These are phyloP conservation scores for Takashimella koratensis DNA, from an alignment of 1,284 basidiomycete species.

Conservation along the genomic window DNA sequence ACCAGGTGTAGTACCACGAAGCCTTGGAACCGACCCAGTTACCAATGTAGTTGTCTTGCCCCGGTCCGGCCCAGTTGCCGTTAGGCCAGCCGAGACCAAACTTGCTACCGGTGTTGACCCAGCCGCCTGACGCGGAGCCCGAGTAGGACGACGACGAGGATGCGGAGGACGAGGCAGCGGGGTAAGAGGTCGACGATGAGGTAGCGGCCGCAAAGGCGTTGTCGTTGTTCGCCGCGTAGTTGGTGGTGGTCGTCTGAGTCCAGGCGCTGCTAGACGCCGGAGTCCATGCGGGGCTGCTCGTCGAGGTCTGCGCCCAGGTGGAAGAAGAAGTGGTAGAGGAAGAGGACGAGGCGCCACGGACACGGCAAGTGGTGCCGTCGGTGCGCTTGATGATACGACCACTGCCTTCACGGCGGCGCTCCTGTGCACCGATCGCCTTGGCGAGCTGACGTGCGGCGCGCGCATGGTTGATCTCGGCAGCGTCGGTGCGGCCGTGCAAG, in stretches of 20 bases:
- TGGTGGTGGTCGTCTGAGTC: conserved; percentile 9
- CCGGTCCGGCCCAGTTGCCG: conserved; percentile 48
- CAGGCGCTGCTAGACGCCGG: conserved; percentile 2
- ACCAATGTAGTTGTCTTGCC: conserved; percentile 51
- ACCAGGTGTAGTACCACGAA: conserved; percentile 50
- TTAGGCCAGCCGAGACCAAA: conserved; percentile 64
- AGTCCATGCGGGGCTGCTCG: conserved; percentile 4
- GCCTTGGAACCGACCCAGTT: conserved; percentile 42
- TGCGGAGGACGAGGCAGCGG: conserved; percentile 18
- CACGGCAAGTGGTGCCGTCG: conserved; percentile 44
- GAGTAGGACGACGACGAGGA: conserved; percentile 16
- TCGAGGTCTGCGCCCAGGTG: conserved; percentile 4
- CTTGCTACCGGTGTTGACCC: conserved; percentile 50
- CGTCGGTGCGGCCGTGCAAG: conserved; percentile 1
- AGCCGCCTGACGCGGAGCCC: conserved; percentile 4
- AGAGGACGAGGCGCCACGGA: conserved; percentile 22
- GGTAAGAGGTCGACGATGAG: conserved; percentile 9
- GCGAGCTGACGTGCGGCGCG: conserved; percentile 9
- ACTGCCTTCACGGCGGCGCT: neutral
- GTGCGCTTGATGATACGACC: conserved; percentile 10
- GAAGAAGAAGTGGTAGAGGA: conserved; percentile 2
- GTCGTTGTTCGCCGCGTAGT: conserved; percentile 4
- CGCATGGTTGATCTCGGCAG: conserved; percentile 48
- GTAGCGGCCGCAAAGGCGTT: conserved; percentile 1
- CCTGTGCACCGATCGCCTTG: neutral